Percentiles rank a stretch among this genome's conserved stretches.
Conservation (phyloP, 2,329 filamentous ascomycete genomes). For the Pochonia chlamydosporia region DNA sequence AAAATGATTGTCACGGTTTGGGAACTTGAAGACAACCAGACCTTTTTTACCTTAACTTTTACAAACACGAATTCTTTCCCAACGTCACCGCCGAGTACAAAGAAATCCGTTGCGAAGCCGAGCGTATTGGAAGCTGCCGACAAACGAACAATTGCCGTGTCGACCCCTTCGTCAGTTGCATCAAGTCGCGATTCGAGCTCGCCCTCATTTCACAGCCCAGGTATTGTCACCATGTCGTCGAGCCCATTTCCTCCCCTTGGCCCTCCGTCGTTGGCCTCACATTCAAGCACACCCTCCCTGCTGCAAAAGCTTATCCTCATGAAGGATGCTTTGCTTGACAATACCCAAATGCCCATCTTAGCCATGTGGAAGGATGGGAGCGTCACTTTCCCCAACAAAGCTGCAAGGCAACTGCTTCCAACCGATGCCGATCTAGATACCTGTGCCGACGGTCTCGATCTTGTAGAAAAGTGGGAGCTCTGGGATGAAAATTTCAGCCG, state of each 20-base stretch:
- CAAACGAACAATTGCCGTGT: conserved; percentile 35
- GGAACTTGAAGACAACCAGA: conserved; percentile 59
- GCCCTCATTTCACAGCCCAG: conserved; percentile 45
- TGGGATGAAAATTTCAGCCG: conserved; percentile 63
- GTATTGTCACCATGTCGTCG: conserved; percentile 44
- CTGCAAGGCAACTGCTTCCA: conserved; percentile 48
- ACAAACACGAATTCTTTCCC: conserved; percentile 49
- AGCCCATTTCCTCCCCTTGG: conserved; percentile 62
- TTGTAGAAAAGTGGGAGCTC: conserved; percentile 54
- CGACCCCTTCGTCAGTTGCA: conserved; percentile 39
- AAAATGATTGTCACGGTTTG: conserved; percentile 75
- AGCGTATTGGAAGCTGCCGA: conserved; percentile 41
- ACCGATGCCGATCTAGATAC: conserved; percentile 33
- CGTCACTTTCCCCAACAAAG: conserved; percentile 67
- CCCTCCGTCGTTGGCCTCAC: conserved; percentile 50
- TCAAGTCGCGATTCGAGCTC: conserved; percentile 44
- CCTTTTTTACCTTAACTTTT: conserved; percentile 70
- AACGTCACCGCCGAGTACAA: conserved; percentile 24
- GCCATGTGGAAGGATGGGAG: conserved; percentile 78
- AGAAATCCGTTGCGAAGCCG: conserved; percentile 32
- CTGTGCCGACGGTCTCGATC: conserved; percentile 43
- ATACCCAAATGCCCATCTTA: conserved; percentile 66
- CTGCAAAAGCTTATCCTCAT: conserved; percentile 68
- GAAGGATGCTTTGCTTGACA: conserved; percentile 73
- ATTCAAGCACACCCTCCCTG: conserved; percentile 56